Percentiles rank a stretch among this genome's conserved stretches.
Evolutionary conservation across 768 basidiomycete genomes (phyloP).

Genomic region (Kwoniella europaea): DNA sequence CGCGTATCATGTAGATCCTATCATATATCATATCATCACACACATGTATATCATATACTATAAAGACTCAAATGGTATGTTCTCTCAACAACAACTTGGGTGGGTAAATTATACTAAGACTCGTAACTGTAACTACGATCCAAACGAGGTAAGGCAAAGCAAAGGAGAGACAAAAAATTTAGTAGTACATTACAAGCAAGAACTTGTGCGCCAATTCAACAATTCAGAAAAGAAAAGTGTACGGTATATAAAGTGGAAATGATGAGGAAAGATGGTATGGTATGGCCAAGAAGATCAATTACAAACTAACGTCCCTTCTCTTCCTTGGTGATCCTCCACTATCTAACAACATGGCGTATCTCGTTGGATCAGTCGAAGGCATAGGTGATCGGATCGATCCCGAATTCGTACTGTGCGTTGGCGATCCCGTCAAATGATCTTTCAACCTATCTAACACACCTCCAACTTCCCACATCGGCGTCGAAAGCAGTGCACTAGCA

Average conservation of each 20-base stretch:
- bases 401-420: conserved; percentile 20
- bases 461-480: conserved; percentile 37
- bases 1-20: not conserved
- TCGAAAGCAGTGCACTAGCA: conserved; percentile 28
- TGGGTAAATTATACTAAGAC: not conserved
- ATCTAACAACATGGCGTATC: conserved; percentile 36
- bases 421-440: conserved; percentile 27
- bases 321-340: conserved; percentile 30
- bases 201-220: too few species aligned
- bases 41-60: not conserved
- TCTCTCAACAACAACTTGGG: not conserved
- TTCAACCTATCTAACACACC: conserved; percentile 35
- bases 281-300: not conserved
- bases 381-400: conserved; percentile 25
- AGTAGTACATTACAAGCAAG: not conserved
- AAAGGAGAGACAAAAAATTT: not conserved
- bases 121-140: too few species aligned
- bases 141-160: not conserved
- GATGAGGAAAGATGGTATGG: not conserved
- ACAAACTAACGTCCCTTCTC: conserved; percentile 25
- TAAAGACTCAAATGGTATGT: not conserved
- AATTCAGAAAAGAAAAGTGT: not conserved
- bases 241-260: not conserved
- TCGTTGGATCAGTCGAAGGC: conserved; percentile 32
- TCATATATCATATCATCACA: conserved; percentile 1